Percentiles rank a stretch among this genome's conserved stretches.
Evolutionary conservation across 371 early-diverging fungal species (phyloP).

Genomic region (Umbelopsis sp.): DNA sequence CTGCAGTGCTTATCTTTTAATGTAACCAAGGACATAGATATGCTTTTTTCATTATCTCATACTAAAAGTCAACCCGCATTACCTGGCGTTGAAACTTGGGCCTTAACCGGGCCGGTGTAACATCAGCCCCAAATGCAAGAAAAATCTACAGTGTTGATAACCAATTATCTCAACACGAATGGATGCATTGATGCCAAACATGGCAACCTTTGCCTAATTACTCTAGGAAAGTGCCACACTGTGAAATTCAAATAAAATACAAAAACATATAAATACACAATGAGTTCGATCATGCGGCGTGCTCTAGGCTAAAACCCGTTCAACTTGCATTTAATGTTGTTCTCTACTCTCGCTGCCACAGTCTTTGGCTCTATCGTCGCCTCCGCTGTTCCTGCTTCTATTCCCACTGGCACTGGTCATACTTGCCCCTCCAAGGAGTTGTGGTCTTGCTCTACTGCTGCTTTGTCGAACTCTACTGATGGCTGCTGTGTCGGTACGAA

Average conservation of each 20-base stretch:
- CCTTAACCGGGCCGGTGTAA: too few species aligned
- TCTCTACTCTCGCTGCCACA: constrained; percentile 5
- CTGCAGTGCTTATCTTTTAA: too few species aligned
- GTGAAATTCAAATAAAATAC: background rate
- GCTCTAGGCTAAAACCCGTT: background rate
- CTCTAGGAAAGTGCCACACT: background rate
- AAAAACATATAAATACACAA: background rate
- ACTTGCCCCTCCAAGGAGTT: background rate
- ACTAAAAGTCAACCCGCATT: too few species aligned
- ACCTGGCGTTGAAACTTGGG: too few species aligned
- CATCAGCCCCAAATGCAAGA: too few species aligned
- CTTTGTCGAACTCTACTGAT: constrained; percentile 17
- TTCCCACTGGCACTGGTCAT: background rate
- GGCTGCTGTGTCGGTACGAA: constrained; percentile 22
- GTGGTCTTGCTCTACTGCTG: constrained; percentile 19
- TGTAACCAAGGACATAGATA: too few species aligned
- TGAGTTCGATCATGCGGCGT: background rate
- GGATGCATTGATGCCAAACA: background rate
- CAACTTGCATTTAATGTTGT: background rate
- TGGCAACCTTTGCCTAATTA: constrained; percentile 11
- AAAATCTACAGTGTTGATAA: background rate
- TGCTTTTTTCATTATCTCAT: too few species aligned
- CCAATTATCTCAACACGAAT: background rate
- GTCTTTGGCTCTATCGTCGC: constrained; percentile 1
- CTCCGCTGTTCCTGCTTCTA: background rate